Percentiles rank a stretch among this genome's conserved stretches.
phyloP scores from a whole-genome alignment of 2,329 filamentous ascomycete species.

The Magnaporthiopsis poae region DNA sequence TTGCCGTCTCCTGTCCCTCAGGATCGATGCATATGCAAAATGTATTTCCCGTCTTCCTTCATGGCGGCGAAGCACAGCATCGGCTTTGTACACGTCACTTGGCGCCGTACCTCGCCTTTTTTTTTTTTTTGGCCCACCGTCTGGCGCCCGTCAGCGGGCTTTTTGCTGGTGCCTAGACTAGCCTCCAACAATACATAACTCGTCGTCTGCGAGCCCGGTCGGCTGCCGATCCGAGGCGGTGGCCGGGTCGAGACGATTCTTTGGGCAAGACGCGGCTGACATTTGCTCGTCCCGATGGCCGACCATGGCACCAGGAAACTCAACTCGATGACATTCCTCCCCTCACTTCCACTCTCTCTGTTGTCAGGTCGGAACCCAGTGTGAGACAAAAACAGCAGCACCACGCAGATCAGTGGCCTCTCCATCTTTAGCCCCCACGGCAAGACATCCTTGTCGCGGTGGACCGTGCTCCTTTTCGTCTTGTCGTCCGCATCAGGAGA shows the following conservation, averaged over 20 bases:
- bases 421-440: not conserved
- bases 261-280: not conserved
- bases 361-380: too few species aligned
- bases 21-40: not conserved
- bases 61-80: not conserved
- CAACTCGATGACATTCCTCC: too few species aligned
- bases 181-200: not conserved
- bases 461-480: not conserved
- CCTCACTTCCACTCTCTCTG: too few species aligned
- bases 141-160: not conserved
- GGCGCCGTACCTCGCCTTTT: not conserved
- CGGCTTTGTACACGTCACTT: not conserved
- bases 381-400: not conserved
- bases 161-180: not conserved
- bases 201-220: not conserved
- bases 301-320: too few species aligned
- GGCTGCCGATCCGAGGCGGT: not conserved
- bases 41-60: not conserved
- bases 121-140: not conserved
- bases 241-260: not conserved
- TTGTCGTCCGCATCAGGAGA: not conserved
- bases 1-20: too few species aligned
- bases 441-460: not conserved
- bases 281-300: too few species aligned
- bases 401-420: not conserved